These are phyloP conservation scores for Calycina marina DNA, from an alignment of 2,329 filamentous ascomycete genomes.

Conservation along the genomic window DNA sequence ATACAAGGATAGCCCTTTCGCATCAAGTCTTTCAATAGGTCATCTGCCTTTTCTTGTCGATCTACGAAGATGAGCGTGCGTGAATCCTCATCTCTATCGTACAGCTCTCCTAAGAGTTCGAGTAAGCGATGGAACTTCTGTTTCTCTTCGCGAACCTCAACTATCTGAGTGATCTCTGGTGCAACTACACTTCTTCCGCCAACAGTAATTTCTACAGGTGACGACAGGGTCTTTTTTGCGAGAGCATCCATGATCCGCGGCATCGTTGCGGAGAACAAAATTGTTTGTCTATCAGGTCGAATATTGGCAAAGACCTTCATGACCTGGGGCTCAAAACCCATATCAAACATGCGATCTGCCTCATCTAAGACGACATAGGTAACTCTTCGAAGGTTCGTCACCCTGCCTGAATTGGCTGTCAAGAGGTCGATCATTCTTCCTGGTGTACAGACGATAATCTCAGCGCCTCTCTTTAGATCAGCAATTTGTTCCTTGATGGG, in stretches of 20 bases:
- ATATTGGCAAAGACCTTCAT: conserved; percentile 92
- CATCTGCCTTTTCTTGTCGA: conserved; percentile 78
- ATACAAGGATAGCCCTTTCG: conserved; percentile 80
- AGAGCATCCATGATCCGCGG: conserved; percentile 83
- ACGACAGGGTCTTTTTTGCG: conserved; percentile 74
- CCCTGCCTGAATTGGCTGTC: conserved; percentile 82
- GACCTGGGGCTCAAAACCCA: conserved; percentile 97
- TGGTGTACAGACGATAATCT: conserved; percentile 90
- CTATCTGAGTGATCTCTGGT: conserved; percentile 84
- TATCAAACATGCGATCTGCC: conserved; percentile 98
- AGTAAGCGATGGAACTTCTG: conserved; percentile 75
- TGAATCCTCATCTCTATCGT: conserved; percentile 76
- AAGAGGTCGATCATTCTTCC: conserved; percentile 92
- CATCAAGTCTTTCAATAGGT: conserved; percentile 62
- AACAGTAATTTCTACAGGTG: conserved; percentile 82
- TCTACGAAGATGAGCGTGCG: conserved; percentile 86
- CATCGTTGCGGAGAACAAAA: conserved; percentile 94
- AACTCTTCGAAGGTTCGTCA: conserved; percentile 78
- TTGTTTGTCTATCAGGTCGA: conserved; percentile 82
- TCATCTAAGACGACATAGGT: conserved; percentile 95
- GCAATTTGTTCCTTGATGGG: conserved; percentile 97
- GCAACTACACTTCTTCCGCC: conserved; percentile 78
- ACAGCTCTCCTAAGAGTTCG: conserved; percentile 75
- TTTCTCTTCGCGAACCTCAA: conserved; percentile 72
- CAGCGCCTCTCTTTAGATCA: conserved; percentile 84